Conservation (phyloP, 2,329 filamentous ascomycete genomes). For the Curvularia verruculosa region DNA sequence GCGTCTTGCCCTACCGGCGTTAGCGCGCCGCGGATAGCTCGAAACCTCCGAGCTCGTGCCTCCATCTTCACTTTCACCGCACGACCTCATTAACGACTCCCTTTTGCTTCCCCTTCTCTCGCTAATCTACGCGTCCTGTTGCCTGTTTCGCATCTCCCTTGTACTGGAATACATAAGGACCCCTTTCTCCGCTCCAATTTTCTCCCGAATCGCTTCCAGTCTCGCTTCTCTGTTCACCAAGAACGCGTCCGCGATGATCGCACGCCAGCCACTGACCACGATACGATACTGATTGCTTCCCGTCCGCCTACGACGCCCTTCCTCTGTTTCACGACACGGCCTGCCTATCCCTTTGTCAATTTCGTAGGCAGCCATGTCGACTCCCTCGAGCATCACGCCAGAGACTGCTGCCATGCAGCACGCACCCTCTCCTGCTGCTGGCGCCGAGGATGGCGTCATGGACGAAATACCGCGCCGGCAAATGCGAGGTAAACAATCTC, state of each 20-base stretch:
- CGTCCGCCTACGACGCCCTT: conserved; percentile 28
- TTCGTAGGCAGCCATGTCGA: conserved; percentile 42
- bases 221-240: conserved; percentile 26
- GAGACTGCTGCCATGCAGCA: conserved; percentile 34
- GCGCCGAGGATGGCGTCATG: conserved; percentile 34
- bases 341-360: conserved; percentile 22
- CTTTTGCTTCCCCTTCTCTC: conserved; percentile 21
- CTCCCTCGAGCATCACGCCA: conserved; percentile 31
- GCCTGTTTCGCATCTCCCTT: conserved; percentile 17
- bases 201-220: conserved; percentile 10
- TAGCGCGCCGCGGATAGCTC: conserved; percentile 25
- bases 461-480: conserved; percentile 48
- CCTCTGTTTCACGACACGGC: conserved; percentile 25
- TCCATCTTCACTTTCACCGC: conserved; percentile 20
- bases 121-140: conserved; percentile 21
- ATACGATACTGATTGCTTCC: conserved; percentile 36
- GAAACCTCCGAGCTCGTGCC: conserved; percentile 32
- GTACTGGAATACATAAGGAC: conserved; percentile 8
- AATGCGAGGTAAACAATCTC: conserved; percentile 54
- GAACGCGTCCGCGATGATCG: conserved; percentile 47
- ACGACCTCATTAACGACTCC: conserved; percentile 20
- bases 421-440: conserved; percentile 24
- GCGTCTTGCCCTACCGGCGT: conserved; percentile 22
- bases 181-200: conserved; percentile 14
- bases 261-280: conserved; percentile 46